A percentile compares a stretch with the other conserved stretches of the same genome.
Evolutionary conservation across 2,329 filamentous ascomycete species (phyloP).

Genomic region (Clathrospora elynae): DNA sequence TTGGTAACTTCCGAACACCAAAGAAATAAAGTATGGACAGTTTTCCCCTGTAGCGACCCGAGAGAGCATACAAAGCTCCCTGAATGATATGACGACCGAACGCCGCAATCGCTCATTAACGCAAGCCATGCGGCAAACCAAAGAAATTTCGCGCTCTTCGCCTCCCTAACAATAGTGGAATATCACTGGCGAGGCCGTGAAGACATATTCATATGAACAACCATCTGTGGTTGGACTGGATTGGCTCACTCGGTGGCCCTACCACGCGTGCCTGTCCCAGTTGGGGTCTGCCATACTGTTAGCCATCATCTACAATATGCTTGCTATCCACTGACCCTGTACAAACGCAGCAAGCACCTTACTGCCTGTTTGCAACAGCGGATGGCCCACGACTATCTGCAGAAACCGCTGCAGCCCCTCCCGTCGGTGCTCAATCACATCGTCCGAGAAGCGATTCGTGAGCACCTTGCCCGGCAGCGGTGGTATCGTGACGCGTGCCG

Average conservation of each 20-base stretch:
- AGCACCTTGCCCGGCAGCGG: constrained; percentile 97
- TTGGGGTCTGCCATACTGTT: constrained; percentile 66
- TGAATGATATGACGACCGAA: constrained; percentile 14
- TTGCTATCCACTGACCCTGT: constrained; percentile 68
- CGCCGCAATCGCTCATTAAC: constrained; percentile 33
- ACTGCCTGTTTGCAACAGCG: constrained; percentile 93
- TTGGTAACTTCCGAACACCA: not conserved
- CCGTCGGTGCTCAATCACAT: constrained; percentile 93
- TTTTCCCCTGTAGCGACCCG: constrained; percentile 2
- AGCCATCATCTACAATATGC: constrained; percentile 6
- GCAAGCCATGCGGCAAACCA: constrained; percentile 18
- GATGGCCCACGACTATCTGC: constrained; percentile 96
- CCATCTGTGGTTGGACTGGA: too few relatives aligned
- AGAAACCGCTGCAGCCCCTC: constrained; percentile 93
- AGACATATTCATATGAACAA: too few relatives aligned
- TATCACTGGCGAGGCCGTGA: not conserved
- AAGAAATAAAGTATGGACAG: constrained; percentile 8
- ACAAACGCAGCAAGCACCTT: constrained; percentile 97
- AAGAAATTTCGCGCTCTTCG: constrained; percentile 1
- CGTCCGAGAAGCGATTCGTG: constrained; percentile 96
- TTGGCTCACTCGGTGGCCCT: too few relatives aligned
- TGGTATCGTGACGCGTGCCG: constrained; percentile 90
- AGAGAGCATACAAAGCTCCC: constrained; percentile 7
- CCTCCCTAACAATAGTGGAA: constrained; percentile 1
- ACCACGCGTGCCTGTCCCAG: constrained; percentile 71